Conservation (phyloP, 306 rosid species). For the Acacia confusa region DNA sequence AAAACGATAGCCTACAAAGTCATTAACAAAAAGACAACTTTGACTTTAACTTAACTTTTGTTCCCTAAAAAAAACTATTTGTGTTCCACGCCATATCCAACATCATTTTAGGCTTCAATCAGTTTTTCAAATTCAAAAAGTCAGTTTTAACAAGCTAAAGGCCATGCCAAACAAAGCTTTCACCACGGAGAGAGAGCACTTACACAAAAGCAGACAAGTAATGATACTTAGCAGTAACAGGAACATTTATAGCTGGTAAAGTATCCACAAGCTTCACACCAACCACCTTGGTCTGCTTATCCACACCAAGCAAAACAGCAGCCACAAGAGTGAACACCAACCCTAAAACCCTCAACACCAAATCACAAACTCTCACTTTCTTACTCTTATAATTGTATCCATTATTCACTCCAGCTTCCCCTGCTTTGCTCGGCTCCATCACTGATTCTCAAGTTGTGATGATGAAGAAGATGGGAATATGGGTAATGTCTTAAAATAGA, state of each 20-base stretch:
- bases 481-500: neutral
- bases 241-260: conserved; percentile 54
- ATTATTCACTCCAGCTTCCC: neutral
- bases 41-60: no score
- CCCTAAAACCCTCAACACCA: conserved; percentile 60
- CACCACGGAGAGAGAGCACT: neutral
- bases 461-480: neutral
- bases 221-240: conserved; percentile 65
- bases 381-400: neutral
- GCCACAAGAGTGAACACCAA: conserved; percentile 49
- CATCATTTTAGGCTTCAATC: no score
- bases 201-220: conserved; percentile 72
- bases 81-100: no score
- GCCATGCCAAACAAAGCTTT: no score
- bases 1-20: fast-evolving
- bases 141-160: no score
- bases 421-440: neutral
- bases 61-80: no score
- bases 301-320: conserved; percentile 47
- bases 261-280: conserved; percentile 26
- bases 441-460: neutral
- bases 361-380: conserved; percentile 16
- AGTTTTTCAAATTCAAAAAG: no score
- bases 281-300: conserved; percentile 55
- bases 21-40: no score